Conservation (phyloP, 805 yeast genomes). For the Candida qinlingensis region DNA sequence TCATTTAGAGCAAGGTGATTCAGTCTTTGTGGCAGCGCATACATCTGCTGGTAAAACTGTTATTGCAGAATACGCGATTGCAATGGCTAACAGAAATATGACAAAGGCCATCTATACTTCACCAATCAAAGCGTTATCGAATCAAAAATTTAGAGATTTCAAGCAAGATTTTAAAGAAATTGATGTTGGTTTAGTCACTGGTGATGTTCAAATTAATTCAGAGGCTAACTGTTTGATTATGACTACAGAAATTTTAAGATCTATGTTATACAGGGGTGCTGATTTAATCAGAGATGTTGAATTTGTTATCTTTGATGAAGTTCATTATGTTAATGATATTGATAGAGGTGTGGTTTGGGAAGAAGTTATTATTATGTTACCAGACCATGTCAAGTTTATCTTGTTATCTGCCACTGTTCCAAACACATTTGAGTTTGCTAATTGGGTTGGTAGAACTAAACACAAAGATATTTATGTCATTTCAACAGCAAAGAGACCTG, state of each 20-base stretch:
- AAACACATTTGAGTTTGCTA: constrained; percentile 96
- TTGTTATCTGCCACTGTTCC: constrained; percentile 96
- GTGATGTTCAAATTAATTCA: constrained; percentile 96
- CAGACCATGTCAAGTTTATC: constrained; percentile 91
- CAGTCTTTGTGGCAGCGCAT: constrained; percentile 98
- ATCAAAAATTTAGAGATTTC: constrained; percentile 87
- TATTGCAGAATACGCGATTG: constrained; percentile 96
- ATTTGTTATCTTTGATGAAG: constrained; percentile 96
- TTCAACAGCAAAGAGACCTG: constrained; percentile 94
- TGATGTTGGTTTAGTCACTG: constrained; percentile 92
- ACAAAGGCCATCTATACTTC: constrained; percentile 95
- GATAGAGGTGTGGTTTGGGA: constrained; percentile 99
- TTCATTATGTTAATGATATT: constrained; percentile 93
- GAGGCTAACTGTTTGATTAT: constrained; percentile 94
- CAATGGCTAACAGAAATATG: constrained; percentile 94
- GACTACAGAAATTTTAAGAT: constrained; percentile 95
- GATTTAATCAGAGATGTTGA: constrained; percentile 95
- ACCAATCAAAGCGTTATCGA: constrained; percentile 87
- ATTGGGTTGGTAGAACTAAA: constrained; percentile 97
- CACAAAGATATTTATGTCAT: constrained; percentile 94
- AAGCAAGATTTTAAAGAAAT: constrained; percentile 70
- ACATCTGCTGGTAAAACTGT: constrained; percentile 99
- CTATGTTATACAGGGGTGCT: constrained; percentile 95
- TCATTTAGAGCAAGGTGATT: constrained; percentile 95
- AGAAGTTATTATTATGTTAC: constrained; percentile 95